Conservation (phyloP, 78 protist genomes). For the Dictyostelium discoideum region DNA sequence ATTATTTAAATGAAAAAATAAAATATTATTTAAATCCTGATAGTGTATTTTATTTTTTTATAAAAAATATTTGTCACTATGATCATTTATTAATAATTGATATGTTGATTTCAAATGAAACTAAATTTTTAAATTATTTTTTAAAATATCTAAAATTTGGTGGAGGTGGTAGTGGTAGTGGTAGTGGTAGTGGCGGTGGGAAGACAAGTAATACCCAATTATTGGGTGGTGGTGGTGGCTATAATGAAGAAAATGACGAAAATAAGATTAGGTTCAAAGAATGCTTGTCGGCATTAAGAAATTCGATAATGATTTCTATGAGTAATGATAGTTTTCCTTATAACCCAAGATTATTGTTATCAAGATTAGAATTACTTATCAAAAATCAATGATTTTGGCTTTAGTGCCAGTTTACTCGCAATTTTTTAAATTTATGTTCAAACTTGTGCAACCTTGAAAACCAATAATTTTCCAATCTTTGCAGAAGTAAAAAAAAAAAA, state of each 20-base stretch:
- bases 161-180: not conserved
- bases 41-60: constrained; percentile 3
- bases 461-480: too few species aligned
- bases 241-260: too few species aligned
- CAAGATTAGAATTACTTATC: not conserved
- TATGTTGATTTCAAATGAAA: constrained; percentile 50
- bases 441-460: not conserved
- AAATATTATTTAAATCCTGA: constrained; percentile 3
- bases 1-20: not conserved
- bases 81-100: constrained; percentile 35
- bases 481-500: not conserved
- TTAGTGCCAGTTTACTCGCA: not conserved
- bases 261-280: not conserved
- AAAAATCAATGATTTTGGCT: not conserved
- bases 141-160: constrained; percentile 6
- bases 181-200: not conserved
- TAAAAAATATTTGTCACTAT: constrained; percentile 19
- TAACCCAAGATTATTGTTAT: constrained; percentile 19
- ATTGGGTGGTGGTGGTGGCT: not conserved
- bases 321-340: constrained; percentile 42
- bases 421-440: too few species aligned
- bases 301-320: constrained; percentile 3
- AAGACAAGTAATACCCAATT: not conserved
- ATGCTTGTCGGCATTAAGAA: not conserved
- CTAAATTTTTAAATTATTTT: constrained; percentile 29